A percentile compares a stretch with the other conserved stretches of the same genome.
Conservation (phyloP, 768 basidiomycete genomes). For the Galerina sulciceps region DNA sequence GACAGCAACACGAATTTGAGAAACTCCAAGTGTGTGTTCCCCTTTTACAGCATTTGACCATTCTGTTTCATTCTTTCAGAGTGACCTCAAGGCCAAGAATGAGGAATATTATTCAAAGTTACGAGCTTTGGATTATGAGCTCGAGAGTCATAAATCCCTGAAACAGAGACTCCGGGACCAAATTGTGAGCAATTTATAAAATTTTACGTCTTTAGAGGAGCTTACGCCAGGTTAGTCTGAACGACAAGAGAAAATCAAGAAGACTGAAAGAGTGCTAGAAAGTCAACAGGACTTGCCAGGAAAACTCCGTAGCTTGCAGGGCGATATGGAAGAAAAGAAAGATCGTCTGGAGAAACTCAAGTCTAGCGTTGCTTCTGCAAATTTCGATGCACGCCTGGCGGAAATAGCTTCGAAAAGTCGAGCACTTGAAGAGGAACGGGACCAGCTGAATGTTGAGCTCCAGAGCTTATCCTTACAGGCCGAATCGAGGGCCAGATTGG, state of each 20-base stretch:
- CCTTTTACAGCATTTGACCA: not conserved
- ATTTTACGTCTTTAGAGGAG: not conserved
- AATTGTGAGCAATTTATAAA: constrained; percentile 46
- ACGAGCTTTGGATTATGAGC: constrained; percentile 56
- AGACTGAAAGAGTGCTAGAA: constrained; percentile 61
- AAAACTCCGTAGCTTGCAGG: constrained; percentile 54
- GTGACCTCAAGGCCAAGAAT: constrained; percentile 55
- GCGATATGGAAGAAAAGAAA: constrained; percentile 75
- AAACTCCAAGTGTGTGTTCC: constrained; percentile 59
- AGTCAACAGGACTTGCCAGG: constrained; percentile 55
- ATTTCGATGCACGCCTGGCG: constrained; percentile 65
- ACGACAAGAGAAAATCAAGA: constrained; percentile 52
- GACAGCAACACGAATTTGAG: constrained; percentile 67
- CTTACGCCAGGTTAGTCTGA: constrained; percentile 42
- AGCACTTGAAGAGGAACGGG: constrained; percentile 68
- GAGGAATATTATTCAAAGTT: constrained; percentile 70
- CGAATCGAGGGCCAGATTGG: constrained; percentile 78
- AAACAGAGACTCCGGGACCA: constrained; percentile 55
- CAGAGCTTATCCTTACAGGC: constrained; percentile 76
- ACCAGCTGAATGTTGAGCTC: constrained; percentile 73
- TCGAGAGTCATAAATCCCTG: constrained; percentile 59
- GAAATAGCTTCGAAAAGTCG: constrained; percentile 60
- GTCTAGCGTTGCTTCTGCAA: constrained; percentile 57
- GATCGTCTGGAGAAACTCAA: constrained; percentile 63
- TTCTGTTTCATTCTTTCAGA: constrained; percentile 34